Base-by-base conservation (phyloP, 1,284 basidiomycete genomes). In the Takashimella koratensis region DNA sequence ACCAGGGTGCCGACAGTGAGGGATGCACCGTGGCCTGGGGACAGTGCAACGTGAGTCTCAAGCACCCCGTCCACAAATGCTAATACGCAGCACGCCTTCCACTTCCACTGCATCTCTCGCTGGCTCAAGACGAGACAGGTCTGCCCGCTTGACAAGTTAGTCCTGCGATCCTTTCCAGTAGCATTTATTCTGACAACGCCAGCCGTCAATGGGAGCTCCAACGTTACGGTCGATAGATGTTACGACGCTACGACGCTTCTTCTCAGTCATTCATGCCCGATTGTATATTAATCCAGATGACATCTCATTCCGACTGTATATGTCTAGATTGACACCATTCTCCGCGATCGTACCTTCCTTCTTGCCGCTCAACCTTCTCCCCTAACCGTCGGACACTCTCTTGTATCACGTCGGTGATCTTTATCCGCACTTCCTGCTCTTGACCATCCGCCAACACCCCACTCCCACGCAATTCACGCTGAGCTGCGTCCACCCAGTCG, bases 111-210 rank as follows among this genome's bases (percentile, higher is more conserved):
- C 77, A 99, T 99, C 73, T 96, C 94, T 20, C 86, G 96, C 49
- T 99, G 96, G 96, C 83, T 99, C 64, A 99, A 98, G 82, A 98
- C 96, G 19, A 84, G 96, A 64, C 96, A 98, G 58, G 96, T 98
- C 44, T 99, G 96, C 75, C 96, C 95, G 3, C 79, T 99, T 54
- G 96, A 98, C 78, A 99, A 99, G 78, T 19, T 36, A 10, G 13
- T 3, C 8, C 3, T 5, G 11, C 22, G 11, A 23, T 20, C 21
- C 25, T 26, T 5, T 39, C n/a, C 30, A 21, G 24, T 19, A 24
- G n/a, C 47, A 48, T 36, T 51, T 23, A 51, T 47, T 62, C 86
- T 71, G 50, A 55, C 57, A 23, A 21, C 4, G 8, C 19, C 54
- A 76, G 74, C 56, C 74, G 75, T 56, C 72, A 74, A 63, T 76